phyloP scores from a whole-genome alignment of 176 grass and related monocot genomes.

The Paspalum vaginatum region DNA sequence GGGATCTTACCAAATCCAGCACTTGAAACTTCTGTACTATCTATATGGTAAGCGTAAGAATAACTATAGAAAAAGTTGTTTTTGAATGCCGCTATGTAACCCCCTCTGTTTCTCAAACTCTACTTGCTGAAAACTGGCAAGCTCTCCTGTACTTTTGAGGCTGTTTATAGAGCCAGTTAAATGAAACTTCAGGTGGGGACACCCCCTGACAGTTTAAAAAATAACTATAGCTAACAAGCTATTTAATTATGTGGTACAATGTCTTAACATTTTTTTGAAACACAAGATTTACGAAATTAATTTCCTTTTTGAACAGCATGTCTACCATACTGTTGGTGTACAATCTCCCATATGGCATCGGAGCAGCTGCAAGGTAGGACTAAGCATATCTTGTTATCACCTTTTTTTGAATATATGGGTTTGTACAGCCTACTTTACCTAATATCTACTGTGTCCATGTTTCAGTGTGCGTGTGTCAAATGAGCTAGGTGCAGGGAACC shows the following conservation, averaged over 20 bases:
- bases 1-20: constrained; percentile 65
- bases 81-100: too few relatives aligned
- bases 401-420: constrained; percentile 16
- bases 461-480: constrained; percentile 63
- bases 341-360: constrained; percentile 61
- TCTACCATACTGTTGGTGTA: constrained; percentile 50
- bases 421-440: not conserved
- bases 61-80: not conserved
- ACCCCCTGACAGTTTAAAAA: too few relatives aligned
- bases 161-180: too few relatives aligned
- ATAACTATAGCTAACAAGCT: not conserved
- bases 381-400: not conserved
- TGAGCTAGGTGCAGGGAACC: constrained; percentile 69
- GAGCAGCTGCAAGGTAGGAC: constrained; percentile 62
- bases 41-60: constrained; percentile 58
- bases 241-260: constrained; percentile 1
- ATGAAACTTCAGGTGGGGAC: too few relatives aligned
- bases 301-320: constrained; percentile 47
- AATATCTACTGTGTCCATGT: not conserved
- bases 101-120: too few relatives aligned
- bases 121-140: too few relatives aligned
- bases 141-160: too few relatives aligned
- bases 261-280: not conserved
- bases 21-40: constrained; percentile 74
- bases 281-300: not conserved